Evolutionary conservation across 148 eudicot species (phyloP).

Genomic region (Pharnaceum exiguum): DNA sequence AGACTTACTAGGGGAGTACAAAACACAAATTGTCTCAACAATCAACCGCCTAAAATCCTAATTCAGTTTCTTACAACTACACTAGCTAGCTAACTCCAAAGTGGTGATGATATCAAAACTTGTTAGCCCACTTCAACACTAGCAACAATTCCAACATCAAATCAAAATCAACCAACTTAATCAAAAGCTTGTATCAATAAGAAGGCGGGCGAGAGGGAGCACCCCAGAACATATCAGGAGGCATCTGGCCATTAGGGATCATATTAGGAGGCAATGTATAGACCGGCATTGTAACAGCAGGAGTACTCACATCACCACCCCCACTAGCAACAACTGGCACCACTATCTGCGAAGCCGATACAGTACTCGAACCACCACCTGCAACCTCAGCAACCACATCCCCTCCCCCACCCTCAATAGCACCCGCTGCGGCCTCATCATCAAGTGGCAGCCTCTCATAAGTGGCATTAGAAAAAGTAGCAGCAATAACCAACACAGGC

Average conservation of each 20-base stretch:
- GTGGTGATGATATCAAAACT: not conserved
- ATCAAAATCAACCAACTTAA: not conserved
- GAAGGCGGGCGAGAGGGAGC: slow-evolving; percentile 43
- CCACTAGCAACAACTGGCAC: too few species aligned
- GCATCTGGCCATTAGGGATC: slow-evolving; percentile 45
- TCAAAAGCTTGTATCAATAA: slow-evolving; percentile 6
- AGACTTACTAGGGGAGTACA: not conserved
- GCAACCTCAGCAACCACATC: slow-evolving; percentile 22
- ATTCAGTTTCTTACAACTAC: slow-evolving; percentile 13
- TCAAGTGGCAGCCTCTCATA: slow-evolving; percentile 58
- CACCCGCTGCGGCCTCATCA: slow-evolving; percentile 23
- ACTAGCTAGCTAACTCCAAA: slow-evolving; percentile 6
- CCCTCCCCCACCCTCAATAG: slow-evolving; percentile 10
- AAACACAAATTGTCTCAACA: not conserved
- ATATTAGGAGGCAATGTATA: slow-evolving; percentile 46
- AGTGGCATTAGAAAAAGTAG: slow-evolving; percentile 50
- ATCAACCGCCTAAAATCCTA: not conserved
- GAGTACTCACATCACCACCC: slow-evolving; percentile 7
- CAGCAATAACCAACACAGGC: slow-evolving; percentile 69
- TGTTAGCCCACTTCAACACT: slow-evolving; percentile 16
- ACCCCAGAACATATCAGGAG: slow-evolving; percentile 44
- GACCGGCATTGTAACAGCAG: slow-evolving; percentile 29
- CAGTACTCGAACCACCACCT: slow-evolving; percentile 19
- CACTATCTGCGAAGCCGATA: slow-evolving; percentile 21
- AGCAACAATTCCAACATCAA: slow-evolving; percentile 2